These are phyloP conservation scores for Tricholoma matsutake DNA, from an alignment of 768 basidiomycete species.

Conservation along the genomic window DNA sequence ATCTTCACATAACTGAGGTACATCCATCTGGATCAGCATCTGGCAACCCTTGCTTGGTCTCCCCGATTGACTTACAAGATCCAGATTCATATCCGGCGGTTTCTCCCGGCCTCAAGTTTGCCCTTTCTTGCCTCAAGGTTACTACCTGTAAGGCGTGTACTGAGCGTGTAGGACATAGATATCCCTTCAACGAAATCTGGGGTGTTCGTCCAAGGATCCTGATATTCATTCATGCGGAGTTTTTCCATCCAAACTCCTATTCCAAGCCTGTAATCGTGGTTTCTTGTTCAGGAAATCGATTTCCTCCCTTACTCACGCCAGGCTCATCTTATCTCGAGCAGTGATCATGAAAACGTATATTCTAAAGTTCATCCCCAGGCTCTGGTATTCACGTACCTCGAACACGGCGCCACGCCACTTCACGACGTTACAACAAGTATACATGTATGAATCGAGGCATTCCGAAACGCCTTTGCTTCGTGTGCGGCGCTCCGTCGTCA, in stretches of 20 bases:
- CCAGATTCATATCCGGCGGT: constrained; percentile 27
- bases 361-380: neutral
- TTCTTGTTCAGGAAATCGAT: neutral
- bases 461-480: constrained; percentile 1
- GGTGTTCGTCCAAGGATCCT: constrained; percentile 24
- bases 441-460: constrained; percentile 6
- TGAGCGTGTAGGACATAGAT: neutral
- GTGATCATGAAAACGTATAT: neutral
- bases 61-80: constrained; percentile 19
- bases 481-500: constrained; percentile 7
- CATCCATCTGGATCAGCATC: constrained; percentile 3
- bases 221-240: constrained; percentile 4
- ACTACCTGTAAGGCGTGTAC: constrained; percentile 13
- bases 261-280: neutral
- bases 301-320: neutral
- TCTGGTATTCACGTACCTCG: neutral
- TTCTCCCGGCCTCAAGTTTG: constrained; percentile 27
- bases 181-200: constrained; percentile 28
- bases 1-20: constrained; percentile 14
- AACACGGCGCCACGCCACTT: neutral
- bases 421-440: neutral
- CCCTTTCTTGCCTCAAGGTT: constrained; percentile 26
- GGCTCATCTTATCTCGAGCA: neutral
- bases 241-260: constrained; percentile 2
- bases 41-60: constrained; percentile 9